A percentile compares a stretch with the other conserved stretches of the same genome.
These are phyloP conservation scores for Helminthosporium solani DNA, from an alignment of 2,329 filamentous ascomycete genomes.

Conservation along the genomic window DNA sequence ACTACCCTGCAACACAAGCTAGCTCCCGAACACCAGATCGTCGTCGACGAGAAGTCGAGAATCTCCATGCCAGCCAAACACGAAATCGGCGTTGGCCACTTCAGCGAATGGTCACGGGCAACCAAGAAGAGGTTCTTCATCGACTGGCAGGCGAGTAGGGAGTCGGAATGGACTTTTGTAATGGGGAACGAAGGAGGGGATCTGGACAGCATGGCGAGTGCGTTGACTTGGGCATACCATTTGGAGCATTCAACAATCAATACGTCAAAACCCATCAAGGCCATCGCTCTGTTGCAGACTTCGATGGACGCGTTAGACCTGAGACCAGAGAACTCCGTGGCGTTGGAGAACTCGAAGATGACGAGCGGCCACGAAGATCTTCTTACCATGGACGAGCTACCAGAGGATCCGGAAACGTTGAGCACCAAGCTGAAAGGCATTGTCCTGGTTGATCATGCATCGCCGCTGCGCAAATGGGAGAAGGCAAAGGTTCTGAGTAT, in stretches of 20 bases:
- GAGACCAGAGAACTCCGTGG: slow-evolving; percentile 51
- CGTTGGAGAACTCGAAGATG: slow-evolving; percentile 49
- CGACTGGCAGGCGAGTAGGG: slow-evolving; percentile 49
- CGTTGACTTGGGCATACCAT: slow-evolving; percentile 52
- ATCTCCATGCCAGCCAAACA: neutral
- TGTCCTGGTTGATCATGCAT: slow-evolving; percentile 48
- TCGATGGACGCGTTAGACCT: slow-evolving; percentile 49
- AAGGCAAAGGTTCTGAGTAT: slow-evolving; percentile 48
- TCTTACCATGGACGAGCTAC: slow-evolving; percentile 51
- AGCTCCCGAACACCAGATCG: slow-evolving; percentile 15
- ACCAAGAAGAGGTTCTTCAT: slow-evolving; percentile 50
- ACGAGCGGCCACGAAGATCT: slow-evolving; percentile 49
- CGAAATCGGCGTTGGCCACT: slow-evolving; percentile 48
- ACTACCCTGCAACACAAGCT: neutral
- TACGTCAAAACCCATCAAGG: slow-evolving; percentile 46
- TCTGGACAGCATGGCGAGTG: slow-evolving; percentile 48
- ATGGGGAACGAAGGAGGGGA: slow-evolving; percentile 50
- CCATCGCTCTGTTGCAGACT: slow-evolving; percentile 51
- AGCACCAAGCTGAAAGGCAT: slow-evolving; percentile 47
- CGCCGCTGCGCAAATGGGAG: slow-evolving; percentile 47
- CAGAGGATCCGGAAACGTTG: slow-evolving; percentile 50
- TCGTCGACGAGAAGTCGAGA: slow-evolving; percentile 13
- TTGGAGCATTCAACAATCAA: slow-evolving; percentile 48
- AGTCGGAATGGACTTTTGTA: slow-evolving; percentile 49
- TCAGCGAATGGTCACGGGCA: slow-evolving; percentile 51